Conservation (phyloP, 305 asterid species). For the Fraxinus sp. region DNA sequence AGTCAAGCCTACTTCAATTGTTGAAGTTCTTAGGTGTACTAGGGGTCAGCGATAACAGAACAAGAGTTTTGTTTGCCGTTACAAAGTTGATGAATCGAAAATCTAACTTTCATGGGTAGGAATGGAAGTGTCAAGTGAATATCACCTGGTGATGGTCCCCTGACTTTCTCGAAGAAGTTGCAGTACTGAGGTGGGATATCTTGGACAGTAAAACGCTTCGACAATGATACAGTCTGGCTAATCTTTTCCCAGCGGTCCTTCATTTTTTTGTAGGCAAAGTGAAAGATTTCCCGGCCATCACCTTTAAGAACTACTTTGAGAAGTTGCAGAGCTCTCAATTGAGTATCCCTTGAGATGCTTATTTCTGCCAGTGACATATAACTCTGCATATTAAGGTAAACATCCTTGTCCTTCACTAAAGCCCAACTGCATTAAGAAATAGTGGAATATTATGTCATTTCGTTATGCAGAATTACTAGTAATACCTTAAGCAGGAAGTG, state of each 20-base stretch:
- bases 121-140: not conserved
- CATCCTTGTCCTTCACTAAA: conserved; percentile 47
- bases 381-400: conserved; percentile 35
- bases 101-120: not conserved
- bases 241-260: conserved; percentile 53
- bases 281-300: conserved; percentile 38
- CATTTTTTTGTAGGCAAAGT: conserved; percentile 50
- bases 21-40: not conserved
- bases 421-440: conserved; percentile 57
- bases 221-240: conserved; percentile 37
- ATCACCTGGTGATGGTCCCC: conserved; percentile 82
- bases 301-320: conserved; percentile 37
- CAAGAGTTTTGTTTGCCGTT: not conserved
- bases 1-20: not conserved
- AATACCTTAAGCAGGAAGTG: too few relatives aligned
- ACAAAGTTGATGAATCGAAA: not conserved
- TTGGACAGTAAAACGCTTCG: conserved; percentile 52
- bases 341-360: conserved; percentile 59
- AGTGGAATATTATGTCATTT: not conserved
- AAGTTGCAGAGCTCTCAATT: conserved; percentile 59
- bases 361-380: conserved; percentile 38
- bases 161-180: conserved; percentile 42
- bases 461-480: too few relatives aligned
- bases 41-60: not conserved
- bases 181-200: conserved; percentile 51